Conservation (phyloP, 768 basidiomycete species). For the Cystobasidiopsis lactophilus region DNA sequence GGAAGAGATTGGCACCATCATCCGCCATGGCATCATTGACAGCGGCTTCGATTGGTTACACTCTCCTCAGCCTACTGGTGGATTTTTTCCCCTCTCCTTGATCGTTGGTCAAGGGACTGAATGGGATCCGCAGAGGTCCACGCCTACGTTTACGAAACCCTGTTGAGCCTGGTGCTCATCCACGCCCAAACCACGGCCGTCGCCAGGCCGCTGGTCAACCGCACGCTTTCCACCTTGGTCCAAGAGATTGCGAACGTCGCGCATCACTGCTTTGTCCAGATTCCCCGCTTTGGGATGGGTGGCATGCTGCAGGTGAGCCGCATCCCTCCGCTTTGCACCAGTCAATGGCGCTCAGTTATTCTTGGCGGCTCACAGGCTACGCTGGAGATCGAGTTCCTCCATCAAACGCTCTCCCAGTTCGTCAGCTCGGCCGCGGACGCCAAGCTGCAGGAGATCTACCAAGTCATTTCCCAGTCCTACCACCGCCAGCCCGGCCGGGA, state of each 20-base stretch:
- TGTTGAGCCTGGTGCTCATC: conserved; percentile 70
- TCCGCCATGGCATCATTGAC: conserved; percentile 59
- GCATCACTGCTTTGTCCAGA: conserved; percentile 61
- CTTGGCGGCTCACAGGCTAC: conserved; percentile 98
- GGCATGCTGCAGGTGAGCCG: conserved; percentile 77
- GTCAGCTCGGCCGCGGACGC: conserved; percentile 58
- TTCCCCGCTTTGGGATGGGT: conserved; percentile 86
- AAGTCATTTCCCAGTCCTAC: conserved; percentile 83
- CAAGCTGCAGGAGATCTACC: conserved; percentile 76
- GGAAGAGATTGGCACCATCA: conserved; percentile 39
- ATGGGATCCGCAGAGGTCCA: conserved; percentile 49
- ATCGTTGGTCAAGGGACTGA: neutral
- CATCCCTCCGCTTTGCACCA: conserved; percentile 56
- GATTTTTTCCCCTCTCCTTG: conserved; percentile 12
- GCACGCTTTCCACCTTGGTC: conserved; percentile 58
- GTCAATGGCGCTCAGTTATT: conserved; percentile 78
- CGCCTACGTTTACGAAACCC: conserved; percentile 71
- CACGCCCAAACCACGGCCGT: conserved; percentile 73
- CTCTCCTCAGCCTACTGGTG: conserved; percentile 75
- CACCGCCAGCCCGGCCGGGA: conserved; percentile 37
- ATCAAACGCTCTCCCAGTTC: conserved; percentile 78
- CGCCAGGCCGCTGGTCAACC: conserved; percentile 55
- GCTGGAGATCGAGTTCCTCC: conserved; percentile 95
- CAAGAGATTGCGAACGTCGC: conserved; percentile 66
- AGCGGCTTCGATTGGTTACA: conserved; percentile 79